phyloP scores from a whole-genome alignment of 352 stramenopile species.

The Globisporangium mamillatum region DNA sequence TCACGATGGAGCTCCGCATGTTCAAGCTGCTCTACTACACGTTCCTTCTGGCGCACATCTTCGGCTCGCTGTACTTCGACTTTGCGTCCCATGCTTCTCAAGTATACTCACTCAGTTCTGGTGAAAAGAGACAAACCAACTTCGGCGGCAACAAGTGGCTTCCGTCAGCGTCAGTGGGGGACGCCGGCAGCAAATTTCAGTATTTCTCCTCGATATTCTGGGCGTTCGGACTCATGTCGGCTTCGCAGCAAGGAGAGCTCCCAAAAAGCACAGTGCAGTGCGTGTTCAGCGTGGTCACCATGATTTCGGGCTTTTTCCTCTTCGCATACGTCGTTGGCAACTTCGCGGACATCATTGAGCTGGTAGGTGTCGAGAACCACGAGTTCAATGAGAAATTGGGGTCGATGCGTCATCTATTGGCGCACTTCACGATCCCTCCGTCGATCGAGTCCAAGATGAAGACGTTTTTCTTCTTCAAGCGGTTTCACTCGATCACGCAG shows the following conservation, averaged over 20 bases:
- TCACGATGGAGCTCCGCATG: constrained; percentile 38
- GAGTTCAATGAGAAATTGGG: constrained; percentile 50
- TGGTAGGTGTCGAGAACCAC: constrained; percentile 44
- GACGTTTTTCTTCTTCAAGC: constrained; percentile 50
- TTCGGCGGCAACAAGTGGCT: constrained; percentile 50
- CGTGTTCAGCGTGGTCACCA: constrained; percentile 38
- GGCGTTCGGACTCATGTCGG: constrained; percentile 43
- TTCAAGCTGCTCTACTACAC: constrained; percentile 63
- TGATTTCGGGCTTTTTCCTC: constrained; percentile 43
- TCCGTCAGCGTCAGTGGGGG: constrained; percentile 5
- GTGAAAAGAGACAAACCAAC: constrained; percentile 11
- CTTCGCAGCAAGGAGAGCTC: constrained; percentile 34
- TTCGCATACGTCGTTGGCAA: constrained; percentile 49
- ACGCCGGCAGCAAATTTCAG: constrained; percentile 14
- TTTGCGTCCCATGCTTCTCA: constrained; percentile 42
- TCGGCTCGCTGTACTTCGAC: constrained; percentile 55
- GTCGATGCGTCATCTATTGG: constrained; percentile 35
- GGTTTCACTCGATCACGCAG: constrained; percentile 55
- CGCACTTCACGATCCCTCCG: constrained; percentile 38
- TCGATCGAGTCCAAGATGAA: constrained; percentile 37
- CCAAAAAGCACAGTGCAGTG: constrained; percentile 33
- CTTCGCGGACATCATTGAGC: constrained; percentile 44
- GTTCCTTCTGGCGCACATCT: constrained; percentile 46
- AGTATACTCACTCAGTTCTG: constrained; percentile 15
- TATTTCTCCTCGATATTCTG: constrained; percentile 41